A percentile compares a stretch with the other conserved stretches of the same genome.
phyloP scores from a whole-genome alignment of 352 stramenopile species.

The Pythium plurisporium region DNA sequence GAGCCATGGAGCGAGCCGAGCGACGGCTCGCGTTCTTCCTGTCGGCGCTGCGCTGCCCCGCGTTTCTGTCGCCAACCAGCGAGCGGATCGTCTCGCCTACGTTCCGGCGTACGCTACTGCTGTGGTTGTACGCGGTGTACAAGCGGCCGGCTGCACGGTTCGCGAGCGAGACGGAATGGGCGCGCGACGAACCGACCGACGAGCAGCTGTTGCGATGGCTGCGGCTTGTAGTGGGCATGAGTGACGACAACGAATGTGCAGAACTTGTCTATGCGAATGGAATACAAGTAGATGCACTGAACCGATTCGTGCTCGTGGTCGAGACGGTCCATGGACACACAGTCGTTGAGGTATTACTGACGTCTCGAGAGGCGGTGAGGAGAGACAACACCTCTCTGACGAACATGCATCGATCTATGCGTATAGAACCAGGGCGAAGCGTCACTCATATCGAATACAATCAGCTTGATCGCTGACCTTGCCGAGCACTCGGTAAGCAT shows the following conservation, averaged over 20 bases:
- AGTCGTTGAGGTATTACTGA: conserved; percentile 33
- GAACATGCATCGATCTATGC: background rate
- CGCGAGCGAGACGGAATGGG: conserved; percentile 30
- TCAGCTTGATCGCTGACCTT: conserved; percentile 11
- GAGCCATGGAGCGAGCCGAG: conserved; percentile 7
- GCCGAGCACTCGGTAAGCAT: conserved; percentile 9
- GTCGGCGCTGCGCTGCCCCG: conserved; percentile 30
- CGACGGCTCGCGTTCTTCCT: conserved; percentile 24
- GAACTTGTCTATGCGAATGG: conserved; percentile 18
- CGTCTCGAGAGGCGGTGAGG: background rate
- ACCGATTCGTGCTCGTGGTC: conserved; percentile 16
- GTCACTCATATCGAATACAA: background rate
- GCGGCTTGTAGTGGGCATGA: conserved; percentile 25
- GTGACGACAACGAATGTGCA: conserved; percentile 23
- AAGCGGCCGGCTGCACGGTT: conserved; percentile 23
- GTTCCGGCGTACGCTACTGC: conserved; percentile 31
- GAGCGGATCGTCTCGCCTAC: conserved; percentile 13
- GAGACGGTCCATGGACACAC: conserved; percentile 47
- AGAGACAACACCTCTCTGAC: background rate
- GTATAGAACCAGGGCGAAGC: conserved; percentile 10
- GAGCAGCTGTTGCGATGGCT: conserved; percentile 34
- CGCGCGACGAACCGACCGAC: conserved; percentile 23
- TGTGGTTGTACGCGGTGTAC: conserved; percentile 45
- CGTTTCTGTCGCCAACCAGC: conserved; percentile 21
- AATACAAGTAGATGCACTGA: background rate